Percentiles rank a stretch among this genome's conserved stretches.
Conservation (phyloP, 305 asterid genomes). For the Solanum hybrid region DNA sequence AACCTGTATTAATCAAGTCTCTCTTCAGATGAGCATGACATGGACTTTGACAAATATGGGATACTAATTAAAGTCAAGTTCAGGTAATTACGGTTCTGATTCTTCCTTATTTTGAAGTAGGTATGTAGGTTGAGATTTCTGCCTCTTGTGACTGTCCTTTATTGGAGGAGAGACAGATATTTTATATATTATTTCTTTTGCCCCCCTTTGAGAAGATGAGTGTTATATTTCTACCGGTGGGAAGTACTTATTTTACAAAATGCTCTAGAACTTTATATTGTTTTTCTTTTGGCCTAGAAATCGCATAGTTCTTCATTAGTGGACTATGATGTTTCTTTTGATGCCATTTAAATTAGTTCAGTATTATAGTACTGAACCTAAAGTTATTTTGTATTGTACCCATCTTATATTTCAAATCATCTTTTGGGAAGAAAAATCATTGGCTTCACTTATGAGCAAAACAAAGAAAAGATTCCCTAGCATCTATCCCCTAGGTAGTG, state of each 20-base stretch:
- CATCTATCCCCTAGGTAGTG: not conserved
- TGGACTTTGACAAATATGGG: slow-evolving; percentile 85
- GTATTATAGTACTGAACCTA: not conserved
- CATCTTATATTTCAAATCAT: not conserved
- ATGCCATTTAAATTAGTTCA: not conserved
- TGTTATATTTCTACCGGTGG: not conserved
- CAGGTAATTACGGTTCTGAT: slow-evolving; percentile 41
- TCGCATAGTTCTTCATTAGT: not conserved
- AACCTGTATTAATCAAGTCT: slow-evolving; percentile 15
- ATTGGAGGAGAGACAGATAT: not conserved
- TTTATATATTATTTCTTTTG: not conserved
- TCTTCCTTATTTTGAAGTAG: not conserved
- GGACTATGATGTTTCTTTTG: not conserved
- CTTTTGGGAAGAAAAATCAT: not conserved
- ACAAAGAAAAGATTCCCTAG: not conserved
- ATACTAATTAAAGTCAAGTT: slow-evolving; percentile 94
- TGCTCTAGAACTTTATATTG: not conserved
- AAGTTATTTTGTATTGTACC: not conserved
- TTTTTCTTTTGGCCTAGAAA: not conserved
- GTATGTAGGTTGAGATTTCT: not conserved
- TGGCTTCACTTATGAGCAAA: not conserved
- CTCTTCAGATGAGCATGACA: slow-evolving; percentile 70
- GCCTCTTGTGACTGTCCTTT: not conserved
- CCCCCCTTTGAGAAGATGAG: not conserved
- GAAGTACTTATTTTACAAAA: not conserved